Conservation (phyloP, 2,329 filamentous ascomycete species). For the Arthrobotrys sphaeroides region DNA sequence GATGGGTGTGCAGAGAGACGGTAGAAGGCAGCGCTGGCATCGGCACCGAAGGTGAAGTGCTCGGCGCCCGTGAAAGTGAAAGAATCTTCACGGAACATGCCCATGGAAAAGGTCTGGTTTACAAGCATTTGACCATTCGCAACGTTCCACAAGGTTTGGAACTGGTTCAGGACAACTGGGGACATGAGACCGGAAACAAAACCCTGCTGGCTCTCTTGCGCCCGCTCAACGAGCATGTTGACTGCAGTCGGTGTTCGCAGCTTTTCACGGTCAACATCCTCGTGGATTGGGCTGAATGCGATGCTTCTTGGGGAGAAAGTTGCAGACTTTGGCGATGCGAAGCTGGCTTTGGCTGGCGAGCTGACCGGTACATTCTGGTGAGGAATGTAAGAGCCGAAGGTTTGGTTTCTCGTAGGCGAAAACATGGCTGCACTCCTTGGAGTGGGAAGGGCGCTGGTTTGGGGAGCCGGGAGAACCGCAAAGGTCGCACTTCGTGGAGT, state of each 20-base stretch:
- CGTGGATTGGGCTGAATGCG: conserved; percentile 52
- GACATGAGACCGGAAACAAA: conserved; percentile 51
- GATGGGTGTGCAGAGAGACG: conserved; percentile 56
- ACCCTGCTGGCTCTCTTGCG: conserved; percentile 46
- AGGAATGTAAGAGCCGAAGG: conserved; percentile 46
- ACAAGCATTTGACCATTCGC: conserved; percentile 47
- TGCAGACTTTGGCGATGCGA: conserved; percentile 46
- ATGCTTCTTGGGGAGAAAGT: conserved; percentile 51
- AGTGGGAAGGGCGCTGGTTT: conserved; percentile 17
- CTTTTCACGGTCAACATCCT: conserved; percentile 53
- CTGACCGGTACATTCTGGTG: conserved; percentile 39
- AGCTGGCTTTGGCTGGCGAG: conserved; percentile 45
- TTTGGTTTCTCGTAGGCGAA: conserved; percentile 35
- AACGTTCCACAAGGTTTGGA: conserved; percentile 50
- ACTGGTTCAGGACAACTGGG: conserved; percentile 45
- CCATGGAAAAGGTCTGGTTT: conserved; percentile 48
- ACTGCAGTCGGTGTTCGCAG: conserved; percentile 49
- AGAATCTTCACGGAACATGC: conserved; percentile 53
- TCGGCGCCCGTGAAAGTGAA: conserved; percentile 55
- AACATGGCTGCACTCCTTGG: conserved; percentile 50
- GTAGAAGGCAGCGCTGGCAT: conserved; percentile 55
- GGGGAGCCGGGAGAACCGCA: conserved; percentile 38
- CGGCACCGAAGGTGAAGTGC: conserved; percentile 56
- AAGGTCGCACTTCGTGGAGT: conserved; percentile 47
- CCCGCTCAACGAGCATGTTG: conserved; percentile 54